A percentile compares a stretch with the other conserved stretches of the same genome.
Evolutionary conservation across 768 basidiomycete genomes (phyloP).

Genomic region (Lactifluus rugatus): DNA sequence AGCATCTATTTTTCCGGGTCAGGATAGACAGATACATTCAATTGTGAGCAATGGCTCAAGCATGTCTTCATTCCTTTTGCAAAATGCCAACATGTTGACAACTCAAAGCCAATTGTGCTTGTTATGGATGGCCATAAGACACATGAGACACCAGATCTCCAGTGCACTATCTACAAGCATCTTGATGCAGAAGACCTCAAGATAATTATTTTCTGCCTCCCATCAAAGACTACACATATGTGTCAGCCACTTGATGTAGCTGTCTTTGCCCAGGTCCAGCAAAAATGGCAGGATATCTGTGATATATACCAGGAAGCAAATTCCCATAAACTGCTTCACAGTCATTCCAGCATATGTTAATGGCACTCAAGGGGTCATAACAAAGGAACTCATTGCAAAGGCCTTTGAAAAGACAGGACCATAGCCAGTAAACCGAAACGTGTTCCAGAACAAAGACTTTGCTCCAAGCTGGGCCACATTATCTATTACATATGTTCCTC

Average conservation of each 20-base stretch:
- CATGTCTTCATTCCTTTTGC: background rate
- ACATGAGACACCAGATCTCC: background rate
- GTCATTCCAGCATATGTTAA: background rate
- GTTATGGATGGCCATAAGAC: background rate
- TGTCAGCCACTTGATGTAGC: background rate
- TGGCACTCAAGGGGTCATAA: fast-evolving
- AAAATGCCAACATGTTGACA: background rate
- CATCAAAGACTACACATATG: background rate
- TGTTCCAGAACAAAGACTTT: background rate
- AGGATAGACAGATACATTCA: background rate
- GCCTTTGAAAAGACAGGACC: background rate
- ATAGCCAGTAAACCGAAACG: background rate
- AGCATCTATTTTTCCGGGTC: background rate
- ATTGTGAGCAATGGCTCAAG: background rate
- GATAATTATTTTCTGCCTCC: background rate
- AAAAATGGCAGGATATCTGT: background rate
- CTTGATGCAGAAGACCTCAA: background rate
- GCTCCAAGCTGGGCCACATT: background rate
- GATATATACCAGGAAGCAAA: background rate
- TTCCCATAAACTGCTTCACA: background rate
- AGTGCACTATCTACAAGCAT: background rate
- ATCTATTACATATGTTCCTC: background rate
- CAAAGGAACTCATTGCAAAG: background rate
- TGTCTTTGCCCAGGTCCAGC: background rate
- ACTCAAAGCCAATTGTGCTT: background rate